phyloP scores from a whole-genome alignment of 345 rosid genomes.

The Populus pruinosa region DNA sequence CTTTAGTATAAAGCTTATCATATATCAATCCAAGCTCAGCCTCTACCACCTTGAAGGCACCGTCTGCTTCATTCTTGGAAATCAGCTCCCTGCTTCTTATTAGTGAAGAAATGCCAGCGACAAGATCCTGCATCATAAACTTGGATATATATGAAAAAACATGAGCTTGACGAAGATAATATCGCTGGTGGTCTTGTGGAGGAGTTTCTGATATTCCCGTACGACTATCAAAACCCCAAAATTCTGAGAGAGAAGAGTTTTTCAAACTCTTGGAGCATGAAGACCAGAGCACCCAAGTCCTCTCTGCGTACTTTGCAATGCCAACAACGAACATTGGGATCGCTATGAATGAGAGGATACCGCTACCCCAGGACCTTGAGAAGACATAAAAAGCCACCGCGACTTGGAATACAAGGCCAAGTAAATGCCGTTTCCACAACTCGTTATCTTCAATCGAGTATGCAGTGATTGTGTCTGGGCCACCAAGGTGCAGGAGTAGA shows the following conservation, averaged over 20 bases:
- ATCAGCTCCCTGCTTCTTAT: too few species aligned
- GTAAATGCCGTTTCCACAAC: neutral
- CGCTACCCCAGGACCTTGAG: neutral
- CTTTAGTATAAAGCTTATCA: conserved; percentile 41
- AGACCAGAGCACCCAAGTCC: neutral
- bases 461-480: conserved; percentile 5
- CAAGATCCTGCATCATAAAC: neutral
- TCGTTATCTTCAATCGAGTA: neutral
- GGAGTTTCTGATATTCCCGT: neutral
- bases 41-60: conserved; percentile 39
- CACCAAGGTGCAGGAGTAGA: conserved; percentile 2
- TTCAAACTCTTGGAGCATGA: neutral
- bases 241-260: neutral
- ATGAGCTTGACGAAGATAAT: neutral
- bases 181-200: fast-evolving
- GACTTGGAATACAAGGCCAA: neutral
- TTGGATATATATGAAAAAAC: neutral
- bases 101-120: too few species aligned
- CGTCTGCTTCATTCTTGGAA: too few species aligned
- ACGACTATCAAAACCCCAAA: neutral
- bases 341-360: neutral
- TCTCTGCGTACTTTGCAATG: neutral
- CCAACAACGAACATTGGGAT: neutral
- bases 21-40: conserved; percentile 42
- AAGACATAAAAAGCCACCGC: neutral